Evolutionary conservation across 345 rosid genomes (phyloP), one percentile per base, ranked within the genome.

Genomic region (Populus euphratica): DNA sequence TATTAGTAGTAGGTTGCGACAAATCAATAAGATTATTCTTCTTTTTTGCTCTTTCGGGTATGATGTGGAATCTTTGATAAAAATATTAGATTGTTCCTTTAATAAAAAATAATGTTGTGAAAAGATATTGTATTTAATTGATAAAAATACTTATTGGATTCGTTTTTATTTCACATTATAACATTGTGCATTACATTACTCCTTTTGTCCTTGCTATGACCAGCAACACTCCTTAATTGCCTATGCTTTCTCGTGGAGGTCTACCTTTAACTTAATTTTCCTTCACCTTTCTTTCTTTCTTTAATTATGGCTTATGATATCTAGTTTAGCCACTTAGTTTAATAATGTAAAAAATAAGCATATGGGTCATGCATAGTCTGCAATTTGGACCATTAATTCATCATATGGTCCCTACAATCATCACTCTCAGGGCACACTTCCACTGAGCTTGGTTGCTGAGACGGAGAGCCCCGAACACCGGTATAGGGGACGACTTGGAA

Each of bases 231-330:
- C 36, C 75, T 38, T 12, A 8, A 13, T 13, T 54, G 9, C 25
- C 50, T 38, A 33, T 11, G 8, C n/a, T 27, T 50, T 56, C 33
- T 47, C 31, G 35, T 44, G 29, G 9, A n/a, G 33, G 64, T 21
- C 59, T 18, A 13, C 73, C 56, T 69, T 76, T 54, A 41, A 76
- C 68, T 38, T 39, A 29, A n/a, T 66, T 47, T 47, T 49, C 54
- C 41, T 5, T 50, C 21, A 5, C 4, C 25, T 17, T 29, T 39
- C 18, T 2, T 4, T 20, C 2, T 20, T 5, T 5, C 36, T 33
- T 20, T 23, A 36, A 73, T 73, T 39, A 73, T 73, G 76, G 76
- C 39, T 39, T 4, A 35, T 14, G 31, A 59, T 61, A 23, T 14
- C 36, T 23, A 50, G 41, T n/a, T 17, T 12, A 5, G 8, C 56